Conservation (phyloP, 495 filamentous ascomycete species). For the Hyphodiscus hymeniophilus region DNA sequence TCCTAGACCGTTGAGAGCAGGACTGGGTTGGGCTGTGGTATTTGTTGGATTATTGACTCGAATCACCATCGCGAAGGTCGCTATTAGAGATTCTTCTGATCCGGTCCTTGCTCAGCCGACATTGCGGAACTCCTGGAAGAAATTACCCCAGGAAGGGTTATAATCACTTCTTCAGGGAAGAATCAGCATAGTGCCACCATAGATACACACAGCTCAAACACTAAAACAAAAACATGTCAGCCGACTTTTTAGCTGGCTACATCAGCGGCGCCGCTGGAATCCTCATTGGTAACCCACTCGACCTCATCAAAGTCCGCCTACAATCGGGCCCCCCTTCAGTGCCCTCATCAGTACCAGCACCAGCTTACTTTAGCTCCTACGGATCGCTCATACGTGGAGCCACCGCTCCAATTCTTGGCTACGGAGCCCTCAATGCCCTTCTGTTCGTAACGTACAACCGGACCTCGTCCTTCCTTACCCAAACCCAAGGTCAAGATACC, state of each 20-base stretch:
- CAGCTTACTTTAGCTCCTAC: slow-evolving; percentile 21
- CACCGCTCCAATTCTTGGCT: slow-evolving; percentile 74
- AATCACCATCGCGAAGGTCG: slow-evolving; percentile 16
- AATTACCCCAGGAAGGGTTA: too few species aligned
- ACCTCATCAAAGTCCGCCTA: slow-evolving; percentile 74
- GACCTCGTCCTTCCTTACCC: slow-evolving; percentile 30
- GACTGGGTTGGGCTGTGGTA: slow-evolving; percentile 18
- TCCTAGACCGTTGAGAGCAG: slow-evolving; percentile 15
- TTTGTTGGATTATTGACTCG: slow-evolving; percentile 17
- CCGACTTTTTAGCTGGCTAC: slow-evolving; percentile 85
- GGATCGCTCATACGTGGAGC: slow-evolving; percentile 45
- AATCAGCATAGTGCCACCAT: too few species aligned
- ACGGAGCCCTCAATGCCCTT: slow-evolving; percentile 81
- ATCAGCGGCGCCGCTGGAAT: slow-evolving; percentile 76
- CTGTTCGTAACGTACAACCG: slow-evolving; percentile 84
- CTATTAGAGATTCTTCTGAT: slow-evolving; percentile 14
- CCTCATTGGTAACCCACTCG: slow-evolving; percentile 79
- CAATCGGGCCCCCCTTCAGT: slow-evolving; percentile 47
- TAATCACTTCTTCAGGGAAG: too few species aligned
- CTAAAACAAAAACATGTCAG: slow-evolving; percentile 46
- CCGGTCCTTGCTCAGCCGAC: slow-evolving; percentile 11
- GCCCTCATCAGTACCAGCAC: slow-evolving; percentile 11
- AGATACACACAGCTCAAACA: too few species aligned
- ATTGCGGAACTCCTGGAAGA: slow-evolving; percentile 12
- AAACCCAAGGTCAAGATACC: slow-evolving; percentile 13